Conservation (phyloP, 768 basidiomycete genomes). For the Exidia glandulosa region DNA sequence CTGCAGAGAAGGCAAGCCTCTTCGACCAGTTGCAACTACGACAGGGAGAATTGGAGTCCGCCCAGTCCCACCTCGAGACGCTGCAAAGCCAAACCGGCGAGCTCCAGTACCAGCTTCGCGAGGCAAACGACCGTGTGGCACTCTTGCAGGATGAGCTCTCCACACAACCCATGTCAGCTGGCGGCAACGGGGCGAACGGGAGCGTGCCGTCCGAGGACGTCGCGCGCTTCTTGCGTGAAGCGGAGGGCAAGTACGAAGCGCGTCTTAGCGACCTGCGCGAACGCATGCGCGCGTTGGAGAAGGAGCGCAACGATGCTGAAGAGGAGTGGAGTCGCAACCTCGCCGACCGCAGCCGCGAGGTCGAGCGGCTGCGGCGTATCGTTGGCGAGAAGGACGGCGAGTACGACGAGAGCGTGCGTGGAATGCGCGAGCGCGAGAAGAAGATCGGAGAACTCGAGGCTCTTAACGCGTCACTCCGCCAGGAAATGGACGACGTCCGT, state of each 20-base stretch:
- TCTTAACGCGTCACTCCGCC: slow-evolving; percentile 36
- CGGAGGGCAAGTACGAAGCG: slow-evolving; percentile 67
- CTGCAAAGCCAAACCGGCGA: slow-evolving; percentile 74
- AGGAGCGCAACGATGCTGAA: slow-evolving; percentile 78
- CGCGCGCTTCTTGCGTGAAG: slow-evolving; percentile 58
- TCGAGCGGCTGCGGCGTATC: slow-evolving; percentile 55
- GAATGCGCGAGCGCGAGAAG: slow-evolving; percentile 31
- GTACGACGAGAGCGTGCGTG: slow-evolving; percentile 41
- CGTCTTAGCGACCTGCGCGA: slow-evolving; percentile 62
- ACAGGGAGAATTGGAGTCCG: slow-evolving; percentile 84
- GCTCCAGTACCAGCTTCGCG: slow-evolving; percentile 75
- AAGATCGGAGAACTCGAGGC: slow-evolving; percentile 44
- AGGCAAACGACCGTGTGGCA: slow-evolving; percentile 59
- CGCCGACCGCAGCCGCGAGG: slow-evolving; percentile 62
- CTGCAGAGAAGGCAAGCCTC: slow-evolving; percentile 62
- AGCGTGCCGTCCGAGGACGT: slow-evolving; percentile 48
- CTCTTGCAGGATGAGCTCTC: slow-evolving; percentile 62
- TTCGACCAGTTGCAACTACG: slow-evolving; percentile 83
- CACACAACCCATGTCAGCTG: not conserved
- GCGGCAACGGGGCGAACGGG: slow-evolving; percentile 12
- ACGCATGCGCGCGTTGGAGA: slow-evolving; percentile 54
- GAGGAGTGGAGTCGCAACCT: slow-evolving; percentile 84
- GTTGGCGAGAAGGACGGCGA: slow-evolving; percentile 53
- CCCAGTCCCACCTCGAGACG: slow-evolving; percentile 61
- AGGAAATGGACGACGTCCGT: slow-evolving; percentile 39